Evolutionary conservation across 441 rosid genomes (phyloP).

Genomic region (Croton laevigatus): DNA sequence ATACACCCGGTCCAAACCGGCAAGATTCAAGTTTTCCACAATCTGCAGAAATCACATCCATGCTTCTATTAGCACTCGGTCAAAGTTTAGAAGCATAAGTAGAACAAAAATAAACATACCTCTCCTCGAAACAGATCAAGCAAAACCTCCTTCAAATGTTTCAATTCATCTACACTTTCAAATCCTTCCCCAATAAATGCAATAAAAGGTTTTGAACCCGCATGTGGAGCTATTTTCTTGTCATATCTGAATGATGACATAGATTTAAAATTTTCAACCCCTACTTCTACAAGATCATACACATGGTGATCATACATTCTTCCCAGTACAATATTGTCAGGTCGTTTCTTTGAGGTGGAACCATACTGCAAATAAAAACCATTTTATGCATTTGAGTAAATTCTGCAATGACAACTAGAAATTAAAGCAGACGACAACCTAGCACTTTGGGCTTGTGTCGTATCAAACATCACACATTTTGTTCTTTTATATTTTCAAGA

Average conservation of each 20-base stretch:
- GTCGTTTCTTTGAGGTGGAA: conserved; percentile 87
- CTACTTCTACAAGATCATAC: conserved; percentile 90
- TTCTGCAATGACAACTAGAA: not conserved
- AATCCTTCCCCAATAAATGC: conserved; percentile 81
- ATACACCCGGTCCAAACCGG: conserved; percentile 79
- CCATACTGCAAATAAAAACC: conserved; percentile 57
- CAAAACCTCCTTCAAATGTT: conserved; percentile 84
- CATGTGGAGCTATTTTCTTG: conserved; percentile 70
- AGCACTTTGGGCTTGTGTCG: not conserved
- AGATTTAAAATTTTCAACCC: conserved; percentile 76
- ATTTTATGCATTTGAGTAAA: not conserved
- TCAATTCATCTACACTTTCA: conserved; percentile 70
- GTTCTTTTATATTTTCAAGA: not conserved
- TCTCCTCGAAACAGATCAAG: conserved; percentile 83
- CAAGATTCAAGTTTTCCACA: conserved; percentile 76
- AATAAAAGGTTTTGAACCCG: conserved; percentile 83
- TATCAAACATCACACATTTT: not conserved
- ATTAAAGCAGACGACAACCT: not conserved
- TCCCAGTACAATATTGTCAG: conserved; percentile 82
- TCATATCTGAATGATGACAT: conserved; percentile 60
- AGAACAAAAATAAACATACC: conserved; percentile 37
- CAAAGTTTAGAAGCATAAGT: conserved; percentile 4
- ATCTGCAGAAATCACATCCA: conserved; percentile 44
- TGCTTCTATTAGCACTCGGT: conserved; percentile 10
- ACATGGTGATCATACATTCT: conserved; percentile 78